These are phyloP conservation scores for Camellia japonica DNA, from an alignment of 148 eudicot species.

Conservation along the genomic window DNA sequence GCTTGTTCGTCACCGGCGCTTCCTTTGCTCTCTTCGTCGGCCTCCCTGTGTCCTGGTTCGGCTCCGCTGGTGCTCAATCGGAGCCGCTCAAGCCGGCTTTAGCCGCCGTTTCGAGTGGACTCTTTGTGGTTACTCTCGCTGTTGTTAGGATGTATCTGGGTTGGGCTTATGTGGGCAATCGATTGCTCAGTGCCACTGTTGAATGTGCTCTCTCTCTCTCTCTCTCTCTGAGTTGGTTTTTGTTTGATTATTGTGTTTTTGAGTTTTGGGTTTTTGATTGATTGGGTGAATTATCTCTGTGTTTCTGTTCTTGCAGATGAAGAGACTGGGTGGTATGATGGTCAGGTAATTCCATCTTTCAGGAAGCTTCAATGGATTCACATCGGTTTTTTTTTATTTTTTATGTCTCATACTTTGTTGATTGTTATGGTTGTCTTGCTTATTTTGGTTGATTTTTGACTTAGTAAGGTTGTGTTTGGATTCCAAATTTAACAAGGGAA, in stretches of 20 bases:
- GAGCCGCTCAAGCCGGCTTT: slow-evolving; percentile 56
- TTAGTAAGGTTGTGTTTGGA: no score
- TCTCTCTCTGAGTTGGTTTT: neutral
- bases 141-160: slow-evolving; percentile 95
- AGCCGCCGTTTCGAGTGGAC: slow-evolving; percentile 59
- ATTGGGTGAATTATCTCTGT: neutral
- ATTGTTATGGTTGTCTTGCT: neutral
- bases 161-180: slow-evolving; percentile 96
- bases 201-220: slow-evolving; percentile 48
- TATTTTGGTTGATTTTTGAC: neutral
- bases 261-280: slow-evolving; percentile 10
- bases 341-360: slow-evolving; percentile 58
- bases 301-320: slow-evolving; percentile 56
- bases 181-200: slow-evolving; percentile 95
- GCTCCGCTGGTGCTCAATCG: slow-evolving; percentile 48
- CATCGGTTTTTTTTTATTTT: neutral
- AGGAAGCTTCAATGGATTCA: neutral
- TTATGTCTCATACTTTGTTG: neutral
- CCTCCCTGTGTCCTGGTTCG: slow-evolving; percentile 78
- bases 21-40: slow-evolving; percentile 69
- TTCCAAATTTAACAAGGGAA: no score
- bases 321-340: slow-evolving; percentile 99
- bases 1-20: slow-evolving; percentile 54
- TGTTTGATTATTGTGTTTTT: neutral
- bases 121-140: slow-evolving; percentile 63